phyloP scores from a whole-genome alignment of 2,329 filamentous ascomycete species.

The Myrmaecium sp. region DNA sequence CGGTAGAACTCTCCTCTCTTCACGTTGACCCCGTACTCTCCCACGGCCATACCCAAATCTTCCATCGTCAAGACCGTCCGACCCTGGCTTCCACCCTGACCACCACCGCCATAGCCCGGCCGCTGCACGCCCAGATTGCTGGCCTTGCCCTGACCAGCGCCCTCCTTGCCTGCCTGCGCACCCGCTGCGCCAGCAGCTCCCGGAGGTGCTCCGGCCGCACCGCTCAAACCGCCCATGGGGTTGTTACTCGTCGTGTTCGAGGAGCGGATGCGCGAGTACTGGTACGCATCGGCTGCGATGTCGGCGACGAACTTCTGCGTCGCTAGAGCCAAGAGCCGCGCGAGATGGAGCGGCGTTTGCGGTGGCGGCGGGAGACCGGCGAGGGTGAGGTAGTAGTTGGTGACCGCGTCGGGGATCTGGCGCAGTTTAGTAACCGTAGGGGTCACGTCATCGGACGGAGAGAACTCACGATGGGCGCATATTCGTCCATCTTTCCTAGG shows the following conservation, averaged over 20 bases:
- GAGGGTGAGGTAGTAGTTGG: slow-evolving; percentile 93
- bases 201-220: slow-evolving; percentile 44
- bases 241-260: slow-evolving; percentile 83
- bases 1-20: slow-evolving; percentile 96
- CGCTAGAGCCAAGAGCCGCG: slow-evolving; percentile 86
- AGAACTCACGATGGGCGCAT: slow-evolving; percentile 72
- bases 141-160: slow-evolving; percentile 29
- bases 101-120: slow-evolving; percentile 54
- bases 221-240: slow-evolving; percentile 73
- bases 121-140: slow-evolving; percentile 31
- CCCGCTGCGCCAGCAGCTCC: slow-evolving; percentile 35
- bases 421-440: background rate
- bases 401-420: slow-evolving; percentile 92
- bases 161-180: slow-evolving; percentile 9
- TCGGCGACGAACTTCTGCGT: slow-evolving; percentile 98
- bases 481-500: slow-evolving; percentile 92
- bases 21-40: slow-evolving; percentile 93
- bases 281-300: slow-evolving; percentile 91
- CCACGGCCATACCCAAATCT: slow-evolving; percentile 92
- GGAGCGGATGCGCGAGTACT: slow-evolving; percentile 91
- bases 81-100: slow-evolving; percentile 75
- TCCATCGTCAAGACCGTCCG: slow-evolving; percentile 96
- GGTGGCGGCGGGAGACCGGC: slow-evolving; percentile 86
- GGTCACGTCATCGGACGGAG: background rate
- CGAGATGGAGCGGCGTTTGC: slow-evolving; percentile 75